phyloP scores from a whole-genome alignment of 106 monocot species.

The Hemerocallis citrina region DNA sequence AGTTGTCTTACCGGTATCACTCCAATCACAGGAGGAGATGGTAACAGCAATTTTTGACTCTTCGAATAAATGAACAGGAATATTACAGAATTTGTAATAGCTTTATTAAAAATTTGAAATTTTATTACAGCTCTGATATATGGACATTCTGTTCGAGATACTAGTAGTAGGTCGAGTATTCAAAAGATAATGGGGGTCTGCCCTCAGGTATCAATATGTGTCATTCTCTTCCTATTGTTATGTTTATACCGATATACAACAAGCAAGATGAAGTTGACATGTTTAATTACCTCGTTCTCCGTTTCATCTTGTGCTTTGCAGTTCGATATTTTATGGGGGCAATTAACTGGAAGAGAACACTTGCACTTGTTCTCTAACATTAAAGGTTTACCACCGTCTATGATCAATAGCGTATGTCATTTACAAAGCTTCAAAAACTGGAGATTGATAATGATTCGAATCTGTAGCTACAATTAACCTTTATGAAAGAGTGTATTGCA shows the following conservation, averaged over 20 bases:
- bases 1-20: constrained; percentile 87
- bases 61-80: no score
- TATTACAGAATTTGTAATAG: no score
- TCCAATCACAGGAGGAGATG: constrained; percentile 78
- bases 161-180: constrained; percentile 70
- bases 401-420: no score
- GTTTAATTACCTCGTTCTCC: no score
- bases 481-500: no score
- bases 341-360: constrained; percentile 70
- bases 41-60: constrained; percentile 21
- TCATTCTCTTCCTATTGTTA: neutral
- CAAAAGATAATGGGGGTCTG: constrained; percentile 77
- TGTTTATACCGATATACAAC: no score
- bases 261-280: no score
- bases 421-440: no score
- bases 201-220: constrained; percentile 89
- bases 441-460: no score
- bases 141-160: constrained; percentile 64
- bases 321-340: constrained; percentile 91
- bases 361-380: constrained; percentile 71
- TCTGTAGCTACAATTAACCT: no score
- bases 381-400: constrained; percentile 61
- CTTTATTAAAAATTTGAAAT: no score
- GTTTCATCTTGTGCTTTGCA: constrained; percentile 17
- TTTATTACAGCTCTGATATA: constrained; percentile 59